Evolutionary conservation across 2,329 filamentous ascomycete species (phyloP).

Genomic region (Graphilbum fragrans): DNA sequence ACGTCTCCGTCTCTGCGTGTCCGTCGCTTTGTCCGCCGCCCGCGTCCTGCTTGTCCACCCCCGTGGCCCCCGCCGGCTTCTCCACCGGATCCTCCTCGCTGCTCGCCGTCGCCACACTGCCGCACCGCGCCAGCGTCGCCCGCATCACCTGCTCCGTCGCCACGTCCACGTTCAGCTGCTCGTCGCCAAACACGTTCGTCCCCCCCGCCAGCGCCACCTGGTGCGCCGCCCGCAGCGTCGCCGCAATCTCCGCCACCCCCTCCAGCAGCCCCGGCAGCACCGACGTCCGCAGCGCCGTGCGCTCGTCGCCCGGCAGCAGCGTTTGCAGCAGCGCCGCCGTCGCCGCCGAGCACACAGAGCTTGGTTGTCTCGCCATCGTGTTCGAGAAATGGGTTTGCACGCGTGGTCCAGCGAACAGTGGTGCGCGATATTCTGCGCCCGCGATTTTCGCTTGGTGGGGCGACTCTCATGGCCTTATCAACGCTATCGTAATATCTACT

Average conservation of each 20-base stretch:
- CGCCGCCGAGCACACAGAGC: no score
- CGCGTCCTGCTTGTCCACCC: background rate
- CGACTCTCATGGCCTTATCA: no score
- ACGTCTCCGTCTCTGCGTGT: constrained; percentile 23
- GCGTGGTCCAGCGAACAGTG: no score
- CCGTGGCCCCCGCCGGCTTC: constrained; percentile 16
- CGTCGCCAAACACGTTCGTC: constrained; percentile 43
- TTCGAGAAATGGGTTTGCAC: no score
- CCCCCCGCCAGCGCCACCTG: constrained; percentile 32
- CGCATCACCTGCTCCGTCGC: constrained; percentile 36
- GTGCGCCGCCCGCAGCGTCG: constrained; percentile 29
- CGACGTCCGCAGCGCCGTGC: constrained; percentile 22
- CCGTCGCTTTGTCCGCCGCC: background rate
- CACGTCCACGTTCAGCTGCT: constrained; percentile 23
- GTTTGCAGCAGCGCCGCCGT: background rate
- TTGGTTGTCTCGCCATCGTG: no score
- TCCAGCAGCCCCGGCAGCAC: constrained; percentile 36
- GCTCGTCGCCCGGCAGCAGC: background rate
- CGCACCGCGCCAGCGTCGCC: constrained; percentile 26
- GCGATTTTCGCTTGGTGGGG: no score
- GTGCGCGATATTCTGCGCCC: no score
- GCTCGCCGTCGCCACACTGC: constrained; percentile 35
- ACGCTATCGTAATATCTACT: no score
- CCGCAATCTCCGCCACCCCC: constrained; percentile 30
- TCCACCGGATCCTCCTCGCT: constrained; percentile 51